phyloP scores from a whole-genome alignment of 352 stramenopile species.

The Phytophthora ramorum region DNA sequence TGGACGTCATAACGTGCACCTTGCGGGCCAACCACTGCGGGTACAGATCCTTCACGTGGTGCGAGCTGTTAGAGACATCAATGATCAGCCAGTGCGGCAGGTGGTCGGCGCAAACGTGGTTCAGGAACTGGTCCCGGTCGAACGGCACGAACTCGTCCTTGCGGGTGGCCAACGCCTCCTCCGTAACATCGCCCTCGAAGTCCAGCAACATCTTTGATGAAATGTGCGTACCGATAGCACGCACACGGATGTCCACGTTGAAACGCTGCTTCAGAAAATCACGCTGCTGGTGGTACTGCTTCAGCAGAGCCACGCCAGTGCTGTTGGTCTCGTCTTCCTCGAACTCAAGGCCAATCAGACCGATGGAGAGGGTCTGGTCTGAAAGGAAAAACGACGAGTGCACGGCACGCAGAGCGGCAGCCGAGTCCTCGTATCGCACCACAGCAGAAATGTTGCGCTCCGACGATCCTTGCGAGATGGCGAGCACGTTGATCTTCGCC shows the following conservation, averaged over 20 bases:
- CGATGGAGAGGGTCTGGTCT: conserved; percentile 93
- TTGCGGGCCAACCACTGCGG: conserved; percentile 90
- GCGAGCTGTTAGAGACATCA: conserved; percentile 91
- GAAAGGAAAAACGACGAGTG: conserved; percentile 96
- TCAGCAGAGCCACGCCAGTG: conserved; percentile 89
- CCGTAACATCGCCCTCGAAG: conserved; percentile 59
- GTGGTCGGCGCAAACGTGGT: conserved; percentile 88
- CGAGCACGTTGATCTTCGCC: conserved; percentile 95
- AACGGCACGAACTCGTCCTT: conserved; percentile 51
- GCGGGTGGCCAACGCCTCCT: conserved; percentile 43
- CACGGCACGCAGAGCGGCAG: conserved; percentile 91
- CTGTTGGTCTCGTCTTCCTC: conserved; percentile 44
- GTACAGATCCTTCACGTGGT: conserved; percentile 88
- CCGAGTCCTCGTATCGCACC: conserved; percentile 89
- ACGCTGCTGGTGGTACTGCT: conserved; percentile 87
- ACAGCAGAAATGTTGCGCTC: conserved; percentile 97
- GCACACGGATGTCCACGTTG: conserved; percentile 87
- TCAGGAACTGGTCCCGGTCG: conserved; percentile 72
- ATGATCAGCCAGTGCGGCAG: conserved; percentile 94
- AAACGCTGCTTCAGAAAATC: conserved; percentile 83
- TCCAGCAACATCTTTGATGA: conserved; percentile 74
- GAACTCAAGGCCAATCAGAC: conserved; percentile 89
- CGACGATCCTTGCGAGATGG: conserved; percentile 94
- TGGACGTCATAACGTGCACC: conserved; percentile 94
- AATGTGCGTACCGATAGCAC: conserved; percentile 74